These are phyloP conservation scores for Hyphodiscus sp. DNA, from an alignment of 2,329 filamentous ascomycete genomes.

Conservation along the genomic window DNA sequence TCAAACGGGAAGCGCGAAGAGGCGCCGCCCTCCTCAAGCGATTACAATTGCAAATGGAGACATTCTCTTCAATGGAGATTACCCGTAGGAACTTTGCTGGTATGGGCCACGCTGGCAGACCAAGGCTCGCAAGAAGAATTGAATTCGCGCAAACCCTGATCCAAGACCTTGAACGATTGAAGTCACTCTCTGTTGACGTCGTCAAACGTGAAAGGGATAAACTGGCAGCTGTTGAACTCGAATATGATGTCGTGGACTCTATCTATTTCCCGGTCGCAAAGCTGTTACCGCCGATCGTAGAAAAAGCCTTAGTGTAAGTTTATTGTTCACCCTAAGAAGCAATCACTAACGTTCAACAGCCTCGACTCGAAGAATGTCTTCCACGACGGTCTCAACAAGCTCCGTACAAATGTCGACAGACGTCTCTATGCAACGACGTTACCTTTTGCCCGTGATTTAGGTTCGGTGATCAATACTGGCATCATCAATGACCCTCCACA, in stretches of 20 bases:
- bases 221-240: constrained; percentile 66
- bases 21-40: constrained; percentile 90
- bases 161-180: constrained; percentile 71
- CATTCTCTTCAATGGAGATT: constrained; percentile 95
- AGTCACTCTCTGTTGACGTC: constrained; percentile 60
- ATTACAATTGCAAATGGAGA: constrained; percentile 89
- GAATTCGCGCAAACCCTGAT: constrained; percentile 77
- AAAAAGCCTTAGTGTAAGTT: constrained; percentile 75
- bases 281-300: constrained; percentile 69
- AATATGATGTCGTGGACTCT: constrained; percentile 75
- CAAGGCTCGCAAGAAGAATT: constrained; percentile 72
- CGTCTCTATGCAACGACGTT: constrained; percentile 53
- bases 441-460: constrained; percentile 50
- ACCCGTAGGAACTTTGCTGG: constrained; percentile 91
- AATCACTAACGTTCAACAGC: constrained; percentile 41
- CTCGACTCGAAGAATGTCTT: constrained; percentile 59
- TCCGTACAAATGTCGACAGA: constrained; percentile 46
- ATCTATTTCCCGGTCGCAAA: constrained; percentile 87
- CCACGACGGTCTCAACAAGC: constrained; percentile 40
- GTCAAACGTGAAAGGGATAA: constrained; percentile 73
- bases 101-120: constrained; percentile 80
- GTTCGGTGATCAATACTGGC: constrained; percentile 45
- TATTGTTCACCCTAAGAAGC: neutral
- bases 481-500: constrained; percentile 32
- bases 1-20: constrained; percentile 88